phyloP scores from a whole-genome alignment of 164 flowering plant genomes.

The Hamamelis virginiana region DNA sequence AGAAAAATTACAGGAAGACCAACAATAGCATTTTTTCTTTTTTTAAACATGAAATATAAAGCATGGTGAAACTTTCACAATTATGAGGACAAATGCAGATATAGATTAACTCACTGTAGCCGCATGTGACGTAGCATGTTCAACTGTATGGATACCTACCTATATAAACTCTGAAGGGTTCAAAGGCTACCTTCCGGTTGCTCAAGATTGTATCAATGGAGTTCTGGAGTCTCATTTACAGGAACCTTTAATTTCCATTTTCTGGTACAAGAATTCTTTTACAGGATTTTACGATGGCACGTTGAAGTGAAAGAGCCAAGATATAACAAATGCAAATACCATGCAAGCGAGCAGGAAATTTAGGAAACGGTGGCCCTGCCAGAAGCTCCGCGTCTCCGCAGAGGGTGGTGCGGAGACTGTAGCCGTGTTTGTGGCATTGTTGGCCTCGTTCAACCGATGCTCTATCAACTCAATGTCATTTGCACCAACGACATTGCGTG shows the following conservation, averaged over 20 bases:
- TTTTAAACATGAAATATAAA: slow-evolving; percentile 6
- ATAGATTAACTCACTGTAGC: slow-evolving; percentile 4
- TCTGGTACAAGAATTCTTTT: background rate
- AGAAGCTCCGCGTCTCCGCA: slow-evolving; percentile 56
- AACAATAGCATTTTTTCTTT: background rate
- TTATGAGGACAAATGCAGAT: slow-evolving; percentile 10
- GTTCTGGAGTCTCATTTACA: background rate
- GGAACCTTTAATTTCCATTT: background rate
- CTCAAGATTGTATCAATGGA: background rate
- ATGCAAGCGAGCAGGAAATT: slow-evolving; percentile 85
- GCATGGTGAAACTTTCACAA: slow-evolving; percentile 12
- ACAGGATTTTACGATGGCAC: slow-evolving; percentile 47
- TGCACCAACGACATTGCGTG: slow-evolving; percentile 60
- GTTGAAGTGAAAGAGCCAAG: slow-evolving; percentile 96
- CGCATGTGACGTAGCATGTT: background rate
- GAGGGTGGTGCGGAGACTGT: slow-evolving; percentile 33
- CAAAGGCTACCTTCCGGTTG: too few relatives aligned
- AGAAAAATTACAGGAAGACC: background rate
- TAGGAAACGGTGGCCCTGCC: slow-evolving; percentile 80
- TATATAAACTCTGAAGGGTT: too few relatives aligned
- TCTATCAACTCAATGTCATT: slow-evolving; percentile 49
- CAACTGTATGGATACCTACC: background rate
- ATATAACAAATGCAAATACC: slow-evolving; percentile 88
- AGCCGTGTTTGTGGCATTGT: slow-evolving; percentile 22
- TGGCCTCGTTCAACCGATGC: slow-evolving; percentile 45